Conservation (phyloP, 2,329 filamentous ascomycete genomes). For the Apiospora hydei region DNA sequence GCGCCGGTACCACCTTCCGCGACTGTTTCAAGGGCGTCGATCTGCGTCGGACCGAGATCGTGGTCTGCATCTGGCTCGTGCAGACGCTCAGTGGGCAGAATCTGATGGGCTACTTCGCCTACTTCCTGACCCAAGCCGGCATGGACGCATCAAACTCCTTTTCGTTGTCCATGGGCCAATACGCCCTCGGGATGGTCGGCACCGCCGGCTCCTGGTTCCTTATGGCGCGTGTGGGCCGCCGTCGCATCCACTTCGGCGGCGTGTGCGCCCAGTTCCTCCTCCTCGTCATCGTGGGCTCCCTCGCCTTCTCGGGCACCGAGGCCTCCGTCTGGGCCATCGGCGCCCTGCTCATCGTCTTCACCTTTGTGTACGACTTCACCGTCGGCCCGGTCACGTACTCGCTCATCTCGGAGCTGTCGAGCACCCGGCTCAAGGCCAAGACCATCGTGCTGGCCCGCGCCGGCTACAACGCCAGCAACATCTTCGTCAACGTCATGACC, state of each 20-base stretch:
- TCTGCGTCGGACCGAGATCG: slow-evolving; percentile 60
- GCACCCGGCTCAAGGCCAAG: slow-evolving; percentile 61
- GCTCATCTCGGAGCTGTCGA: slow-evolving; percentile 60
- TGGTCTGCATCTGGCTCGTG: slow-evolving; percentile 56
- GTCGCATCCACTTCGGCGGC: slow-evolving; percentile 57
- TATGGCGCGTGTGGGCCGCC: slow-evolving; percentile 57
- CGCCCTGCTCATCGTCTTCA: slow-evolving; percentile 58
- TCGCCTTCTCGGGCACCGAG: slow-evolving; percentile 46
- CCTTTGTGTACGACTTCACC: slow-evolving; percentile 61
- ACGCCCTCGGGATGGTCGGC: slow-evolving; percentile 58
- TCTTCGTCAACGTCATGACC: slow-evolving; percentile 57
- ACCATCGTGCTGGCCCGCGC: slow-evolving; percentile 60
- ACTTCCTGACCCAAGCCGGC: slow-evolving; percentile 55
- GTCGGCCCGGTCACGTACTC: slow-evolving; percentile 62
- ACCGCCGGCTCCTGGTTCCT: slow-evolving; percentile 59
- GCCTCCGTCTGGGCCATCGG: slow-evolving; percentile 52
- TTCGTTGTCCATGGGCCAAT: slow-evolving; percentile 55
- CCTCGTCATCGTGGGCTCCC: slow-evolving; percentile 49
- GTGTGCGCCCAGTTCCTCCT: slow-evolving; percentile 49
- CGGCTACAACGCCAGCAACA: slow-evolving; percentile 56
- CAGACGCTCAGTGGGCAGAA: slow-evolving; percentile 57
- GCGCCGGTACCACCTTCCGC: slow-evolving; percentile 52
- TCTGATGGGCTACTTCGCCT: slow-evolving; percentile 57
- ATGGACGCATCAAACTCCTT: slow-evolving; percentile 53
- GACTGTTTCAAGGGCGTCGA: slow-evolving; percentile 62